Evolutionary conservation across 768 basidiomycete genomes (phyloP).

Genomic region (Mrakia hoshinonis): DNA sequence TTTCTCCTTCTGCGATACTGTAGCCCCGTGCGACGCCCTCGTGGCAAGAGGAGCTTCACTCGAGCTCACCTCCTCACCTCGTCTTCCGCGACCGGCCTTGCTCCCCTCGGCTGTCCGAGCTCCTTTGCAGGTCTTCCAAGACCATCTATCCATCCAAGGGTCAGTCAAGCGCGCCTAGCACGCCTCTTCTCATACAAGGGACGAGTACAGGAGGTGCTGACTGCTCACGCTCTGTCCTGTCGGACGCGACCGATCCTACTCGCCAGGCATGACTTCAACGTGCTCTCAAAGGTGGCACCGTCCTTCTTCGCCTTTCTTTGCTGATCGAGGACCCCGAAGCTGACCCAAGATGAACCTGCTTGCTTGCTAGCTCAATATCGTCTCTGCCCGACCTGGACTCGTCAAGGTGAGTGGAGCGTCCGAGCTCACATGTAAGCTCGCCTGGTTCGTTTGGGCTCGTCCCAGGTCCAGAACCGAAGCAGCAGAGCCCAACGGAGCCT

Average conservation of each 20-base stretch:
- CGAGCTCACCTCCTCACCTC: background rate
- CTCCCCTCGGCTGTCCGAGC: background rate
- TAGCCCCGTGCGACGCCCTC: no score
- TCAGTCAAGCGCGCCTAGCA: background rate
- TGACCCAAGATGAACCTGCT: background rate
- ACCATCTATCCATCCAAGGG: slow-evolving; percentile 14
- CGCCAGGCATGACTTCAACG: slow-evolving; percentile 23
- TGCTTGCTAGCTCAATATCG: slow-evolving; percentile 9
- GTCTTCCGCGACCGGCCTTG: background rate
- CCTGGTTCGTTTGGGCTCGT: no score
- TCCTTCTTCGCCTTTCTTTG: background rate
- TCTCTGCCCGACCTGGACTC: slow-evolving; percentile 13
- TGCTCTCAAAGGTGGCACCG: slow-evolving; percentile 15
- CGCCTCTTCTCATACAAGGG: background rate
- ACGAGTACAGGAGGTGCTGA: background rate
- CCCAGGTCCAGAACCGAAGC: no score
- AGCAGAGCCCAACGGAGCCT: no score
- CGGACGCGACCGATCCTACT: background rate
- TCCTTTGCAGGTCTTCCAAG: slow-evolving; percentile 13
- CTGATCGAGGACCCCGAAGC: background rate
- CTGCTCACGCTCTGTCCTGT: background rate
- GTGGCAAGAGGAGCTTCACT: no score
- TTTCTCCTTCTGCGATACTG: background rate
- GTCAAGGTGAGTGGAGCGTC: slow-evolving; percentile 12
- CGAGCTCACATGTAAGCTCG: background rate